Conservation (phyloP, 768 basidiomycete species). For the Mycena galericulata region DNA sequence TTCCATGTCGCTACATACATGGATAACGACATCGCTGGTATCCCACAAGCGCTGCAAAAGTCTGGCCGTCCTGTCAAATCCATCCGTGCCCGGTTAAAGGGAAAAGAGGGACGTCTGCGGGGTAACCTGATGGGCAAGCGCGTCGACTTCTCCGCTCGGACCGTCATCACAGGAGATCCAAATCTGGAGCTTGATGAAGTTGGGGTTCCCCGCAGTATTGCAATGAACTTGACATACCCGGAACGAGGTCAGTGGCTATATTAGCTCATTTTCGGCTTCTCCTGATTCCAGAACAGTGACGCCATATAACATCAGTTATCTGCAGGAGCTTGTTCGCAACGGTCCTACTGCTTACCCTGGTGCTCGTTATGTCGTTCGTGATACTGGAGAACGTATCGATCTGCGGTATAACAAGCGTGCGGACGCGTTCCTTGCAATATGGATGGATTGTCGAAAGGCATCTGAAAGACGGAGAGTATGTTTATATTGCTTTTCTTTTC, state of each 20-base stretch:
- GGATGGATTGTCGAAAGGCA: conserved; percentile 99
- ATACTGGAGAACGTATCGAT: conserved; percentile 97
- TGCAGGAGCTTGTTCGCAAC: conserved; percentile 95
- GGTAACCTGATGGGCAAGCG: conserved; percentile 99
- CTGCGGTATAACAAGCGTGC: conserved; percentile 95
- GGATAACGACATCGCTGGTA: conserved; percentile 99
- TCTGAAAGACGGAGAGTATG: conserved; percentile 98
- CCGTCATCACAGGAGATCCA: conserved; percentile 99
- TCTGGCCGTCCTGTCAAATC: conserved; percentile 98
- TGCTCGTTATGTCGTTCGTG: conserved; percentile 95
- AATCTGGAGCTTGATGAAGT: conserved; percentile 97
- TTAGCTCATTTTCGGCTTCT: neutral
- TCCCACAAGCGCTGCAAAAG: conserved; percentile 97
- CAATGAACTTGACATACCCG: conserved; percentile 97
- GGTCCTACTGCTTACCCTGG: conserved; percentile 97
- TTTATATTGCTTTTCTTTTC: conserved; percentile 36
- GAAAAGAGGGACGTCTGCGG: conserved; percentile 97
- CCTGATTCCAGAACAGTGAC: conserved; percentile 70
- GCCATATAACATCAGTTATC: conserved; percentile 94
- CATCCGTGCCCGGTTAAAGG: conserved; percentile 97
- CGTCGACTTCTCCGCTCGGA: conserved; percentile 98
- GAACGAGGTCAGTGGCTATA: conserved; percentile 79
- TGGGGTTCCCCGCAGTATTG: conserved; percentile 94
- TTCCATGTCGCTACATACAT: conserved; percentile 99
- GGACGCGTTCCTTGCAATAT: conserved; percentile 94